Evolutionary conservation across 805 yeast genomes (phyloP), one percentile per base, ranked within the genome.

Genomic region (Pichia nanzhaoensis): DNA sequence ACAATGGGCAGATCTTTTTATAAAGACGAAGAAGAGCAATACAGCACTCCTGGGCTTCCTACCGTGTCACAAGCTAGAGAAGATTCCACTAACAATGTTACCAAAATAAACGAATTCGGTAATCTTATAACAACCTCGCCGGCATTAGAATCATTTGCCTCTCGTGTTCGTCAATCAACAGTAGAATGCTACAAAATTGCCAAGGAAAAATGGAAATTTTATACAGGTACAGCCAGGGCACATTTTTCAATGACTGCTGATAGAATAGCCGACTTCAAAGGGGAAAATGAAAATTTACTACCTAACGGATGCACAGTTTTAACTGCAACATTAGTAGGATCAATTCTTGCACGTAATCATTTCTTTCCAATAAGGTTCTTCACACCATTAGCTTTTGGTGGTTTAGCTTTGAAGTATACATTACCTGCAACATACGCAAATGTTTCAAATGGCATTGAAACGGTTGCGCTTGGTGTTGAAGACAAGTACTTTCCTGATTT

Each of bases 211-310:
- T 53, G 66, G 32, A 66, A 59, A 8, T 75, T 76, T 13, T 74
- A 71, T 48, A 65, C 61, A 35, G 64, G 78, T 7, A 77, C 80
- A 1, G 49, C 66, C n/a, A 46, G 51, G 20, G 74, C 77, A 49
- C 82, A 78, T 53, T 47, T 61, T 34, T 46, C 55, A 20, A 54
- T 55, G 18, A 45, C 74, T 4, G 53, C 58, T 30, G 44, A 47
- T n/a, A 60, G 59, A 39, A 61, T 70, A 41, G 50, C 65, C 20
- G 50, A 64, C 6, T 43, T 69, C 27, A 66, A 77, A 17, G 67
- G 61, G 42, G 82, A 77, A 49, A 79, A 80, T 9, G 84, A 78
- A 51, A 78, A 80, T 6, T 63, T 77, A 4, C 67, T 81, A 46
- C 86, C 86, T 17, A 67, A 68, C 36, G 57, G 73, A 34, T 70